Conservation (phyloP, 2,329 filamentous ascomycete species). For the Graphiopsis chlorocephala region DNA sequence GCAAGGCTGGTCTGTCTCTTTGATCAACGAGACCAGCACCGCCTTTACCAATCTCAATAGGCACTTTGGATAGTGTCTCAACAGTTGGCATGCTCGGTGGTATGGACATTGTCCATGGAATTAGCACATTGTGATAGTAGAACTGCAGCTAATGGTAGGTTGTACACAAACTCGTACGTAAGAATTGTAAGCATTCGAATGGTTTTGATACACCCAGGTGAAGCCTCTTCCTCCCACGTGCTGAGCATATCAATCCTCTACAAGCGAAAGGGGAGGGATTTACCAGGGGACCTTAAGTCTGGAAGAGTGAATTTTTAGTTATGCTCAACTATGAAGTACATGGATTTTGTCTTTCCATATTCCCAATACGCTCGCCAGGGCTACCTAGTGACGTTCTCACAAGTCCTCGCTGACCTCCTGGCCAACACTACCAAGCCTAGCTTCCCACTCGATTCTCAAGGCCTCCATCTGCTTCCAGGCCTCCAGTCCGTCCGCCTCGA, state of each 20-base stretch:
- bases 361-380: background rate
- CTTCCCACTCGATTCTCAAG: conserved; percentile 39
- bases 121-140: background rate
- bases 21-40: background rate
- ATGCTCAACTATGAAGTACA: background rate
- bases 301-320: background rate
- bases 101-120: background rate
- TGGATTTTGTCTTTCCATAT: background rate
- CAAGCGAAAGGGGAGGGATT: background rate
- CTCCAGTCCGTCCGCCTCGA: conserved; percentile 65
- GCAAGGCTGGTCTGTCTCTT: background rate
- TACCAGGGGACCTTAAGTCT: background rate
- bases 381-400: background rate
- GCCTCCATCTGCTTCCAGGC: conserved; percentile 40
- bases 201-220: background rate
- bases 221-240: background rate
- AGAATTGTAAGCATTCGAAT: too few relatives aligned
- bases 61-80: background rate
- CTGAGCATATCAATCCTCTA: background rate
- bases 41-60: background rate
- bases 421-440: conserved; percentile 29
- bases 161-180: too few relatives aligned
- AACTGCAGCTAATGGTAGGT: background rate
- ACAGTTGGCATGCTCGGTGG: background rate
- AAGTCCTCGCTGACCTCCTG: conserved; percentile 8